Conservation (phyloP, 768 basidiomycete genomes). For the Psilocybe cyanescens region DNA sequence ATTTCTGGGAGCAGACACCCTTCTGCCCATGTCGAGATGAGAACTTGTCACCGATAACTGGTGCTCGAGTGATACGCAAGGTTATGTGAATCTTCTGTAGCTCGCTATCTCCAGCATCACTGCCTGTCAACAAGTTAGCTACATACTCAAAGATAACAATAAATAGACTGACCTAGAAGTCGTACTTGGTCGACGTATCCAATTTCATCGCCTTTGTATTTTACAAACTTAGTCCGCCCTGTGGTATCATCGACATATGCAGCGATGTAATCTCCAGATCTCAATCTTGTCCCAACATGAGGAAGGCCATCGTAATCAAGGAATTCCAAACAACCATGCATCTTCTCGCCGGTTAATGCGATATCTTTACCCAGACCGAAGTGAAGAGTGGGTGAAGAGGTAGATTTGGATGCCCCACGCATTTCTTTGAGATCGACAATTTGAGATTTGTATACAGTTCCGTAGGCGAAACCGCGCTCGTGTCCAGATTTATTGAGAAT, state of each 20-base stretch:
- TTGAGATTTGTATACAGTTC: conserved; percentile 94
- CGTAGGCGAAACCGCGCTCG: conserved; percentile 96
- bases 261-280: conserved; percentile 79
- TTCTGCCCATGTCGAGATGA: conserved; percentile 99
- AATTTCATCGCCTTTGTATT: conserved; percentile 95
- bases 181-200: conserved; percentile 92
- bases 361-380: conserved; percentile 89
- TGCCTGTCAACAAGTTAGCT: conserved; percentile 50
- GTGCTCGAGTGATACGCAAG: conserved; percentile 89
- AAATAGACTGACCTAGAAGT: conserved; percentile 65
- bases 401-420: conserved; percentile 63
- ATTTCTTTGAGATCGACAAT: conserved; percentile 88
- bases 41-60: conserved; percentile 99
- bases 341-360: conserved; percentile 46
- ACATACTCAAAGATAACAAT: conserved; percentile 1
- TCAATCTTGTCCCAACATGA: conserved; percentile 67
- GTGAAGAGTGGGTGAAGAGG: conserved; percentile 71
- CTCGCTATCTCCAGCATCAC: conserved; percentile 85
- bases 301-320: conserved; percentile 89
- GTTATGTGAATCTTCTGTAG: conserved; percentile 94
- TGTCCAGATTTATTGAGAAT: conserved; percentile 99
- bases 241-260: conserved; percentile 89
- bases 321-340: conserved; percentile 47
- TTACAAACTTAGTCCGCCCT: conserved; percentile 81
- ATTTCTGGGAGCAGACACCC: conserved; percentile 99